phyloP scores from a whole-genome alignment of 495 filamentous ascomycete species.

The Hypoxylon intermedium region DNA sequence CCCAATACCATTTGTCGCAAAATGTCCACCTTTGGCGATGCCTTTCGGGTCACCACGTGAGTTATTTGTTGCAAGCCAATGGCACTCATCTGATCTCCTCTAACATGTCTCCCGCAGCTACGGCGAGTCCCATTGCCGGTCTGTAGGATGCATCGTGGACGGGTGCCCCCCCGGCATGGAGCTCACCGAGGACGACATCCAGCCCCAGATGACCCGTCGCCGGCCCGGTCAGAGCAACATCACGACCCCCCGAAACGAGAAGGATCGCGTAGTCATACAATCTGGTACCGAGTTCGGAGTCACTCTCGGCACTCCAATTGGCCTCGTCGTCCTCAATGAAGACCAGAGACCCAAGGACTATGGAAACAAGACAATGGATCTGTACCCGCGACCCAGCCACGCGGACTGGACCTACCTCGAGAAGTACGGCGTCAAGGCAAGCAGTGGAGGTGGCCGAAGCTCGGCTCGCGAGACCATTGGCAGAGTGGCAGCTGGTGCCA shows the following conservation, averaged over 20 bases:
- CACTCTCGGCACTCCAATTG: constrained; percentile 92
- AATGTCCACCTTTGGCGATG: constrained; percentile 92
- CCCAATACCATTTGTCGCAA: constrained; percentile 3
- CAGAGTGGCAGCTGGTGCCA: constrained; percentile 91
- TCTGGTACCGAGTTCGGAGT: constrained; percentile 93
- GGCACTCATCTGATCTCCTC: background rate
- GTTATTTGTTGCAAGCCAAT: constrained; percentile 44
- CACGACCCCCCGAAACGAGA: constrained; percentile 92
- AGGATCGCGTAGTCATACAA: constrained; percentile 90
- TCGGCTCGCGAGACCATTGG: constrained; percentile 94
- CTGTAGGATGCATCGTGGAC: constrained; percentile 90
- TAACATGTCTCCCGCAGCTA: constrained; percentile 60
- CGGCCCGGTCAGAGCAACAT: constrained; percentile 89
- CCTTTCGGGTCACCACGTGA: constrained; percentile 86
- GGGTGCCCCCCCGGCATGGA: constrained; percentile 88
- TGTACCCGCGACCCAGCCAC: constrained; percentile 89
- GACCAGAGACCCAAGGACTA: constrained; percentile 97
- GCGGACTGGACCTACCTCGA: constrained; percentile 97
- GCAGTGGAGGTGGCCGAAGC: constrained; percentile 88
- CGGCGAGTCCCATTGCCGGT: constrained; percentile 89
- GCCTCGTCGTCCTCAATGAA: constrained; percentile 85
- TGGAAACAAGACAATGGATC: constrained; percentile 86
- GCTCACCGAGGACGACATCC: constrained; percentile 88
- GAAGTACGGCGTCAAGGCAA: constrained; percentile 96
- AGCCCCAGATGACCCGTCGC: constrained; percentile 91